A percentile compares a stretch with the other conserved stretches of the same genome.
phyloP scores from a whole-genome alignment of 768 basidiomycete genomes.

The Dacryopinax primogenitus region DNA sequence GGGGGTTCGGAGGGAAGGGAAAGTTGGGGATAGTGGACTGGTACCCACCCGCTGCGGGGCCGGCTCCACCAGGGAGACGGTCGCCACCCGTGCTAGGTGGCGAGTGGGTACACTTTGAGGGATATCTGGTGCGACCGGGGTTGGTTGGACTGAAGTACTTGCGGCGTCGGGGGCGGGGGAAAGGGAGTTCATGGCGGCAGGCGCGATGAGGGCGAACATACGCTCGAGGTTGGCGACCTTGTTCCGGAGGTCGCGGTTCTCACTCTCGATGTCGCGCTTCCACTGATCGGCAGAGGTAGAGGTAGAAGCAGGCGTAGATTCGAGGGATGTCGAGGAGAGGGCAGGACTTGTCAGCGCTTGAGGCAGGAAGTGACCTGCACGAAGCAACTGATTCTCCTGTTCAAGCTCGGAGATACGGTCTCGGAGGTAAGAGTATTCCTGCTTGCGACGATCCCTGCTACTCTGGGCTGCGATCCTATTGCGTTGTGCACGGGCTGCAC shows the following conservation, averaged over 20 bases:
- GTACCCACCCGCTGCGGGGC: constrained; percentile 86
- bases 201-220: constrained; percentile 8
- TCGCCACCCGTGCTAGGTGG: constrained; percentile 98
- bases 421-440: constrained; percentile 60
- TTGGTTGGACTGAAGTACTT: not conserved
- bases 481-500: constrained; percentile 76
- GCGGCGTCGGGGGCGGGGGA: not conserved
- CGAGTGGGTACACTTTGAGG: constrained; percentile 52
- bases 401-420: constrained; percentile 58
- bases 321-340: constrained; percentile 26
- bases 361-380: constrained; percentile 18
- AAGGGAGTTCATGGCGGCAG: constrained; percentile 1
- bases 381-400: constrained; percentile 55
- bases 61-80: constrained; percentile 50
- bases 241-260: not conserved
- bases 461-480: constrained; percentile 91
- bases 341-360: constrained; percentile 38
- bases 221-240: constrained; percentile 9
- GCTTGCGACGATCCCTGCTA: constrained; percentile 80
- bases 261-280: constrained; percentile 23
- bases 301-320: constrained; percentile 19
- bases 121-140: constrained; percentile 6
- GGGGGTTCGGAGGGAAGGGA: constrained; percentile 8
- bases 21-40: constrained; percentile 10
- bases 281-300: not conserved